A percentile compares a stretch with the other conserved stretches of the same genome.
These are phyloP conservation scores for Candida verbasci DNA, from an alignment of 805 yeast genomes.

Conservation along the genomic window DNA sequence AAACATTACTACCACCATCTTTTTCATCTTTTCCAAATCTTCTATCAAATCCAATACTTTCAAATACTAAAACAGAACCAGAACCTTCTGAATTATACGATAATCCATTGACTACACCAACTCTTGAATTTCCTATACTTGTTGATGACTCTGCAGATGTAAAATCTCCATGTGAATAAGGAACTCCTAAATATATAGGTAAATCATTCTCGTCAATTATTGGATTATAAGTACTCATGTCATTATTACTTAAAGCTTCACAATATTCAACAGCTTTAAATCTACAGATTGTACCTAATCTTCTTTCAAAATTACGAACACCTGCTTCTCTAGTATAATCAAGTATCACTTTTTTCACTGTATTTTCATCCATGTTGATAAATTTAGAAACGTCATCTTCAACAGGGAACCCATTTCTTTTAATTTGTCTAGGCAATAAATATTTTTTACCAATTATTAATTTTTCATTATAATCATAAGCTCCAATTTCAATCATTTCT, in stretches of 20 bases:
- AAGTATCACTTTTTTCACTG: slow-evolving; percentile 58
- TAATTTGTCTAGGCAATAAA: slow-evolving; percentile 70
- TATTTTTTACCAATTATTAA: slow-evolving; percentile 63
- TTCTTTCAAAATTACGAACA: slow-evolving; percentile 73
- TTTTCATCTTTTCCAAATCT: slow-evolving; percentile 10
- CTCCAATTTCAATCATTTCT: slow-evolving; percentile 74
- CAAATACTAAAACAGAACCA: slow-evolving; percentile 77
- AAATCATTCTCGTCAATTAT: slow-evolving; percentile 51
- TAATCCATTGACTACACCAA: slow-evolving; percentile 82
- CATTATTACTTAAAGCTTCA: slow-evolving; percentile 18
- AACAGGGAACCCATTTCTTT: slow-evolving; percentile 57
- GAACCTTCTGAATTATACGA: slow-evolving; percentile 85
- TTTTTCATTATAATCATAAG: slow-evolving; percentile 78
- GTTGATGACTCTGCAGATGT: slow-evolving; percentile 16
- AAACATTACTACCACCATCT: slow-evolving; percentile 14
- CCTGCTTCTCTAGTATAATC: slow-evolving; percentile 84
- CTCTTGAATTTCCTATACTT: slow-evolving; percentile 45
- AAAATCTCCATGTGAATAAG: slow-evolving; percentile 37
- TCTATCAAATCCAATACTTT: slow-evolving; percentile 63
- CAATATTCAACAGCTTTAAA: slow-evolving; percentile 74
- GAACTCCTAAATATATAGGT: slow-evolving; percentile 66
- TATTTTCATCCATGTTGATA: slow-evolving; percentile 46
- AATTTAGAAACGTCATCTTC: slow-evolving; percentile 19
- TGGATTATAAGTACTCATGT: slow-evolving; percentile 26
- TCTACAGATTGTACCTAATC: slow-evolving; percentile 72